A percentile compares a stretch with the other conserved stretches of the same genome.
These are phyloP conservation scores for Vitis hybrid DNA, from an alignment of 177 flowering plant genomes.

Conservation along the genomic window DNA sequence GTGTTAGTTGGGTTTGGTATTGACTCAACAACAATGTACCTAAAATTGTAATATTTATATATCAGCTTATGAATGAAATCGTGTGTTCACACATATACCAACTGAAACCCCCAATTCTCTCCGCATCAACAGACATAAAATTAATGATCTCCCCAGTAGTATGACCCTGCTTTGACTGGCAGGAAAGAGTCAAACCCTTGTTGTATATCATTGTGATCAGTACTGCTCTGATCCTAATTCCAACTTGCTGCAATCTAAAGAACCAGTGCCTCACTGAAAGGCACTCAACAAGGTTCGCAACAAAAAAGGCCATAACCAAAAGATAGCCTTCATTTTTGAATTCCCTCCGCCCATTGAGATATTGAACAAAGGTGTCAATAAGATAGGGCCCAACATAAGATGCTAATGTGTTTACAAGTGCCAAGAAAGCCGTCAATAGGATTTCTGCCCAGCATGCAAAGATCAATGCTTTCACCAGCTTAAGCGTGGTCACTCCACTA, in stretches of 20 bases:
- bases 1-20: too few species aligned
- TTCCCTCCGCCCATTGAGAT: conserved; percentile 38
- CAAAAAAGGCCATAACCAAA: conserved; percentile 26
- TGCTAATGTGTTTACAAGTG: too few species aligned
- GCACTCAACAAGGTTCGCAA: conserved; percentile 37
- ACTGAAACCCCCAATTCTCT: conserved; percentile 17
- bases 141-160: conserved; percentile 19
- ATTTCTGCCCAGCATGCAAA: conserved; percentile 49
- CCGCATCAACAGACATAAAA: conserved; percentile 21
- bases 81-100: too few species aligned
- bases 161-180: conserved; percentile 14
- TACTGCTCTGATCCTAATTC: conserved; percentile 28
- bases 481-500: conserved; percentile 26
- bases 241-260: conserved; percentile 28
- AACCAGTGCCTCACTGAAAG: conserved; percentile 37
- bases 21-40: too few species aligned
- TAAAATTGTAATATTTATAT: too few species aligned
- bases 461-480: conserved; percentile 52
- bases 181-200: conserved; percentile 43
- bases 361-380: conserved; percentile 61
- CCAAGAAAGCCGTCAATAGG: conserved; percentile 36
- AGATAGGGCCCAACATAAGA: conserved; percentile 67
- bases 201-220: conserved; percentile 33
- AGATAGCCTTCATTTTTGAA: conserved; percentile 28
- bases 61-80: too few species aligned